Evolutionary conservation across 345 rosid species (phyloP).

Genomic region (Boechera retrofracta): DNA sequence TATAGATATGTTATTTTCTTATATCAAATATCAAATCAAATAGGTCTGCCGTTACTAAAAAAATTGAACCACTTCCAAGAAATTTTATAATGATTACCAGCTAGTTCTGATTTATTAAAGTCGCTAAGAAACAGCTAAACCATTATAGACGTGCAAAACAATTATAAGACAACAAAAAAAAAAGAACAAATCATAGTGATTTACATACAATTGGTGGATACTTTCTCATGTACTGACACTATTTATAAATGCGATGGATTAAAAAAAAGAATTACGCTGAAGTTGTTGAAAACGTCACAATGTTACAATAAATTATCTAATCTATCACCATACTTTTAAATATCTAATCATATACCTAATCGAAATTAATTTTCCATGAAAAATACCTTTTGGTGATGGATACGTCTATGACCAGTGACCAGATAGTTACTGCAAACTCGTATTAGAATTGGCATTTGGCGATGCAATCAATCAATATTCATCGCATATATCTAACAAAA

Average conservation of each 20-base stretch:
- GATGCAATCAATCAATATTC: not conserved
- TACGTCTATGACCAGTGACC: not conserved
- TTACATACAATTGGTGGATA: not conserved
- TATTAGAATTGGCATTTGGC: not conserved
- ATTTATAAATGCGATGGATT: not conserved
- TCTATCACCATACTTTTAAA: not conserved
- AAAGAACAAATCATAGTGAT: not conserved
- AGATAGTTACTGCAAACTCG: not conserved
- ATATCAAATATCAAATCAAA: not conserved
- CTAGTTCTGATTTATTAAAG: constrained; percentile 8
- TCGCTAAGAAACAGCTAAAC: constrained; percentile 11
- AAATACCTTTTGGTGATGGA: constrained; percentile 1
- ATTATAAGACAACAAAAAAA: not conserved
- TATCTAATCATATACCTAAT: not conserved
- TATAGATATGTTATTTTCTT: not conserved
- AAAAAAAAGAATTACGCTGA: not conserved
- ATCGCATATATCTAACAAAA: not conserved
- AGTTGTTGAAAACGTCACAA: not conserved
- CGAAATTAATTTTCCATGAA: not conserved
- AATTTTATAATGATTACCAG: constrained; percentile 16
- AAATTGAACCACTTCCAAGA: constrained; percentile 27
- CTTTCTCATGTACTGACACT: not conserved
- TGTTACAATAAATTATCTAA: not conserved
- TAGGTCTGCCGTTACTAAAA: constrained; percentile 17
- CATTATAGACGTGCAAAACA: not conserved